These are phyloP conservation scores for Sesbania bispinosa DNA, from an alignment of 306 rosid genomes.

Conservation along the genomic window DNA sequence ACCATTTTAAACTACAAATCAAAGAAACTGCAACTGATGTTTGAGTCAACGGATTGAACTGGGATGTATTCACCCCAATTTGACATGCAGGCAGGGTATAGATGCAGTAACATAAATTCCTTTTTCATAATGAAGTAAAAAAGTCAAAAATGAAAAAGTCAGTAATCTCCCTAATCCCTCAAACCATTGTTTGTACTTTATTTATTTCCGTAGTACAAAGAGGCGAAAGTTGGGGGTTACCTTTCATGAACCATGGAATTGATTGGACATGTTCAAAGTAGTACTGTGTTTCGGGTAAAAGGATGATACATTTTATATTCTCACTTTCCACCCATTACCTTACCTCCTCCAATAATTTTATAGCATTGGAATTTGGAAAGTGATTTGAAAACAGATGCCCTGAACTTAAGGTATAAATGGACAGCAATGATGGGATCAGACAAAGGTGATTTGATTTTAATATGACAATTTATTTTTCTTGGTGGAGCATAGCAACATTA, in stretches of 20 bases:
- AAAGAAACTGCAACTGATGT: too few relatives aligned
- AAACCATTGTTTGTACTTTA: conserved; percentile 12
- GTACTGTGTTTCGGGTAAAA: background rate
- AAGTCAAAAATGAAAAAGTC: background rate
- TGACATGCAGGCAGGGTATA: background rate
- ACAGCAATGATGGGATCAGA: conserved; percentile 28
- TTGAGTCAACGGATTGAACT: too few relatives aligned
- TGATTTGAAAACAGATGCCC: conserved; percentile 35
- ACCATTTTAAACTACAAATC: too few relatives aligned
- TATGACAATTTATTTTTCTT: background rate
- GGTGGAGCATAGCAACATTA: background rate
- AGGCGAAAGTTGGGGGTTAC: conserved; percentile 10
- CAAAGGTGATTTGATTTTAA: conserved; percentile 34
- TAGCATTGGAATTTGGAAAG: conserved; percentile 36
- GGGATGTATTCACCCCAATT: too few relatives aligned
- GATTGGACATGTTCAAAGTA: conserved; percentile 29
- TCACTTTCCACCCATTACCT: conserved; percentile 23
- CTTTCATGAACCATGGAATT: background rate
- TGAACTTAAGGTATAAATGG: conserved; percentile 32
- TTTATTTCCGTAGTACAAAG: conserved; percentile 24
- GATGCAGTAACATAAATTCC: background rate
- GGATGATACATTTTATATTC: background rate
- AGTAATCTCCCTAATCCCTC: background rate
- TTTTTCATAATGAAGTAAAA: background rate
- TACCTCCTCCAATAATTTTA: conserved; percentile 43